Evolutionary conservation across 169 alveolate genomes (phyloP).

Genomic region (Eimeria maxima): DNA sequence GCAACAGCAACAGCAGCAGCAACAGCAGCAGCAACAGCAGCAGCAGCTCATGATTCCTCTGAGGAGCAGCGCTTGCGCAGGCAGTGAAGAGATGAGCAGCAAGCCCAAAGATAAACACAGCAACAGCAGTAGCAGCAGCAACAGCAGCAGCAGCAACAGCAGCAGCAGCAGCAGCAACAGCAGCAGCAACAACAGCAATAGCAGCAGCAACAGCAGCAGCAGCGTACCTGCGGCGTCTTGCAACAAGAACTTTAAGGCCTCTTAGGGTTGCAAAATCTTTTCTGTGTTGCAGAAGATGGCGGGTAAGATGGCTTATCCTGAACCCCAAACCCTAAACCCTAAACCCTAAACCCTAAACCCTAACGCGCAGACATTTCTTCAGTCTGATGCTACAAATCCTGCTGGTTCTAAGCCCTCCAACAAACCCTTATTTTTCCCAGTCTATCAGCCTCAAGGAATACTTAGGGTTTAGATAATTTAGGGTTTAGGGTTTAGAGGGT

Average conservation of each 20-base stretch:
- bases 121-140: too few relatives aligned
- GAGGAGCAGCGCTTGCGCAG: not conserved
- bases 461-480: too few relatives aligned
- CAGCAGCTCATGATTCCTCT: too few relatives aligned
- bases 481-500: too few relatives aligned
- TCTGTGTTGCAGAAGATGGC: slow-evolving; percentile 53
- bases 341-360: slow-evolving; percentile 50
- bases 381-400: not conserved
- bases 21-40: slow-evolving; percentile 2
- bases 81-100: not conserved
- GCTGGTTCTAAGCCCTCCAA: too few relatives aligned
- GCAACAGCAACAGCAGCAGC: slow-evolving; percentile 14
- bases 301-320: slow-evolving; percentile 8
- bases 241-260: slow-evolving; percentile 56
- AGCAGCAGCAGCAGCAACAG: slow-evolving; percentile 15
- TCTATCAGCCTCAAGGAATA: not conserved
- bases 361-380: not conserved
- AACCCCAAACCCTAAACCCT: slow-evolving; percentile 58
- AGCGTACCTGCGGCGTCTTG: slow-evolving; percentile 55
- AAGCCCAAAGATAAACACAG: too few relatives aligned
- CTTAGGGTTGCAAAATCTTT: slow-evolving; percentile 15
- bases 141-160: slow-evolving; percentile 22
- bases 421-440: too few relatives aligned
- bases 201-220: slow-evolving; percentile 24
- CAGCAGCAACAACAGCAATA: slow-evolving; percentile 44